Evolutionary conservation across 2,329 filamentous ascomycete genomes (phyloP).

Genomic region (Calonectria crousiana): DNA sequence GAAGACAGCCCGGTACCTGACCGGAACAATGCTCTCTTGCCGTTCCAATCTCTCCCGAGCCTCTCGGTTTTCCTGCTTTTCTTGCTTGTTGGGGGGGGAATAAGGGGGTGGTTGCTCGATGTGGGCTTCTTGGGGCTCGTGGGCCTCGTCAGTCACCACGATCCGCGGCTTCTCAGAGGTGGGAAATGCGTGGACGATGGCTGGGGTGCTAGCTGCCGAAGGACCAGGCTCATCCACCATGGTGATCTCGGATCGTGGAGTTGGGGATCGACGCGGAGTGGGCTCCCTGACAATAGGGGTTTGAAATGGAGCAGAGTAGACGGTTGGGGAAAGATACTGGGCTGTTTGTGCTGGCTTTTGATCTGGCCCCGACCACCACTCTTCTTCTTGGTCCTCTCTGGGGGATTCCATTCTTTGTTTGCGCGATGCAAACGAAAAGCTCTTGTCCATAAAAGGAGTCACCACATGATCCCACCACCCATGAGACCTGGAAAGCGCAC

Average conservation of each 20-base stretch:
- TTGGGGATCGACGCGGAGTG: conserved; percentile 50
- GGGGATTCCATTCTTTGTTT: conserved; percentile 49
- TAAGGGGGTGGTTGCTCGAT: conserved; percentile 67
- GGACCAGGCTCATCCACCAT: conserved; percentile 30
- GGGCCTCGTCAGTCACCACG: conserved; percentile 49
- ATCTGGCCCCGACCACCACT: conserved; percentile 51
- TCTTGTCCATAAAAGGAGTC: conserved; percentile 72
- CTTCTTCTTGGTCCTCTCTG: conserved; percentile 44
- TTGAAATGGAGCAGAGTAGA: conserved; percentile 36
- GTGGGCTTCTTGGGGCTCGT: conserved; percentile 36
- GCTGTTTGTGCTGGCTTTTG: conserved; percentile 28
- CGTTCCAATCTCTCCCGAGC: background rate
- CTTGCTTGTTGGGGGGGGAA: conserved; percentile 58
- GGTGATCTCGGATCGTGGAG: conserved; percentile 40
- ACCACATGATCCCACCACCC: conserved; percentile 86
- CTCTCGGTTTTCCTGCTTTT: conserved; percentile 31
- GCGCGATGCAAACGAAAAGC: conserved; percentile 57
- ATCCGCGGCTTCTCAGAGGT: conserved; percentile 55
- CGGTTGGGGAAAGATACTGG: conserved; percentile 32
- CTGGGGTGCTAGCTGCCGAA: conserved; percentile 35
- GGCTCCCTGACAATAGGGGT: conserved; percentile 53
- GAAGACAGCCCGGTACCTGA: conserved; percentile 69
- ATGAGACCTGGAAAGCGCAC: conserved; percentile 69
- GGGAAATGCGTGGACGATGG: conserved; percentile 20
- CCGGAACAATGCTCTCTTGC: conserved; percentile 40